These are phyloP conservation scores for Gypsophila paniculata DNA, from an alignment of 179 eudicot species.

Conservation along the genomic window DNA sequence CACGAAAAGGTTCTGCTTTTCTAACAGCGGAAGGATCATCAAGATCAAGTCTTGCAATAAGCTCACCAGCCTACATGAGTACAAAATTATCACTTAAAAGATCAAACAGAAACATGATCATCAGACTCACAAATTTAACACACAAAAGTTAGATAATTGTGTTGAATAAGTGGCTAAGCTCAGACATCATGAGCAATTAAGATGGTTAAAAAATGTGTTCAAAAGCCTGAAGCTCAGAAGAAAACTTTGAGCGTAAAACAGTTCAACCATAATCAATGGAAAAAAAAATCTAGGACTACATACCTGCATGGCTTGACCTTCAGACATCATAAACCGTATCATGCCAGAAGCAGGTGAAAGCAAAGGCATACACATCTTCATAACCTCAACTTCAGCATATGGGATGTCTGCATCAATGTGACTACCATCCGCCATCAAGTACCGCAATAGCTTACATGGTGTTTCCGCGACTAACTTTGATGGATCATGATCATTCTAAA, in stretches of 20 bases:
- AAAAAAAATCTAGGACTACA: background rate
- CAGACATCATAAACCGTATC: constrained; percentile 76
- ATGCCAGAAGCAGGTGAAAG: constrained; percentile 96
- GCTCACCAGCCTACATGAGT: constrained; percentile 82
- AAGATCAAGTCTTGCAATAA: constrained; percentile 83
- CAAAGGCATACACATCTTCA: constrained; percentile 99
- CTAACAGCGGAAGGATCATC: constrained; percentile 99
- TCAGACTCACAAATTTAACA: background rate
- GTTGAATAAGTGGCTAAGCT: too few species aligned
- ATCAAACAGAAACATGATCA: constrained; percentile 7
- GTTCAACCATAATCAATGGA: background rate
- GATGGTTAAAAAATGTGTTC: background rate
- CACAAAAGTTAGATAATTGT: background rate
- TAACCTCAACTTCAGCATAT: constrained; percentile 97
- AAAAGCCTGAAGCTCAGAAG: constrained; percentile 2
- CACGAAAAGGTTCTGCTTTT: constrained; percentile 95
- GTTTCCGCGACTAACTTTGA: constrained; percentile 97
- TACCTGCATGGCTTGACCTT: constrained; percentile 99
- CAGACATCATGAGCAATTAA: too few species aligned
- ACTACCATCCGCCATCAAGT: constrained; percentile 75
- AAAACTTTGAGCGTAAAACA: background rate
- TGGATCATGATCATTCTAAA: constrained; percentile 97
- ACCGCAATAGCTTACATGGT: constrained; percentile 94
- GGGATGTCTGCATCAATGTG: constrained; percentile 97
- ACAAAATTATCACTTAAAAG: constrained; percentile 10